Base-by-base conservation (phyloP, 2,329 filamentous ascomycete species). In the Colletotrichum salicis region DNA sequence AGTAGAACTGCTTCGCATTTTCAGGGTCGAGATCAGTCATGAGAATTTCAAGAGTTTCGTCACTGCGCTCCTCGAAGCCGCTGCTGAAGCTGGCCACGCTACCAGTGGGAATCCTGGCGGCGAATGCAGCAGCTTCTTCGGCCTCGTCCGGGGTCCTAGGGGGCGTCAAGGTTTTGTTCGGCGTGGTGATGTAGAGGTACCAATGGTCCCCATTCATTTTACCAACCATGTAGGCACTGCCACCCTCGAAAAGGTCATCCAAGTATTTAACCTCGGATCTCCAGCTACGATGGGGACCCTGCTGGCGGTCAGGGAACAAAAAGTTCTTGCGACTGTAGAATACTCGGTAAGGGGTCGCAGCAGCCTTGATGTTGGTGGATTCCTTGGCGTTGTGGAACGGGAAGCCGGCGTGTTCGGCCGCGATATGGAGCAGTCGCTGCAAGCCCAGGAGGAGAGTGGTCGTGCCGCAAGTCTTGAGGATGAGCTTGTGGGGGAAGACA, bases 121-220 rank as follows among this genome's bases (percentile, higher is more conserved):
- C 35, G 78, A 80, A 71, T 66, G 78, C 75, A 29, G 35, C 56
- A 29, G 60, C 61, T 66, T 78, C 64, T 73, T 67, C 54, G 58
- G 75, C 70, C 59, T 82, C 81, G 57, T 89, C 85, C 6, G 96
- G 95, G 12, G 93, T 97, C 35, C 91, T 87, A 68, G 96, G 95
- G 5, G 95, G 95, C 0, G 95, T 97, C 75, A 97, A 86, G 65
- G 89, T 86, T 59, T 90, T 92, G 80, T 93, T 92, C 22, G 96
- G 96, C 63, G 94, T 94, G 13, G 96, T 98, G 78, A 98, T 92
- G 85, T 99, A 99, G 67, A 99, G 86, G 81, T 98, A 98, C 96
- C 96, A 99, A 78, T 99, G 96, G 82, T 99, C 96, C 70, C 96
- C 96, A 77, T 99, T 99, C 96, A 98, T 98, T 85, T 98, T 98